Conservation (phyloP, 345 rosid genomes). For the Brassica juncea region DNA sequence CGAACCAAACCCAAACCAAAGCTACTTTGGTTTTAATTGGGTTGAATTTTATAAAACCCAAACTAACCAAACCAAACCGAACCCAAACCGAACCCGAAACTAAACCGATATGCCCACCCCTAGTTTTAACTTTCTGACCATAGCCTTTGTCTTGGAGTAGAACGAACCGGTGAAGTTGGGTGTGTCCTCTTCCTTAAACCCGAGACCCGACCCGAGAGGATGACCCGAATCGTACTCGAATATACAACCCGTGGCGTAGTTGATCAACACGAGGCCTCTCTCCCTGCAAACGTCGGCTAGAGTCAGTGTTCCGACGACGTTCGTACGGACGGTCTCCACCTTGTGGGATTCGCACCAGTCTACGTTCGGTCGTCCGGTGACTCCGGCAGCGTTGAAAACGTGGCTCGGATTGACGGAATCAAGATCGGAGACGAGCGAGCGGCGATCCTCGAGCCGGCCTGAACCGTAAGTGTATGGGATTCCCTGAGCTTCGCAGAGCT, state of each 20-base stretch:
- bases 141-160: conserved; percentile 83
- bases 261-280: conserved; percentile 58
- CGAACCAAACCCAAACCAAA: no score
- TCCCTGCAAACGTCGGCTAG: conserved; percentile 74
- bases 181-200: conserved; percentile 75
- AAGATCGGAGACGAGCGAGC: conserved; percentile 58
- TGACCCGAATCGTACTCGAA: conserved; percentile 70
- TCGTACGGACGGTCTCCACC: conserved; percentile 79
- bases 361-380: conserved; percentile 81
- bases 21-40: no score
- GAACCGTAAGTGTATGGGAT: conserved; percentile 60
- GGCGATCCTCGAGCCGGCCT: conserved; percentile 72
- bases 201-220: conserved; percentile 64
- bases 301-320: conserved; percentile 76
- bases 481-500: conserved; percentile 60
- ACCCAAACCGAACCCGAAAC: no score
- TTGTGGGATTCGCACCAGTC: conserved; percentile 88
- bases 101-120: no score
- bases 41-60: no score
- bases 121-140: conserved; percentile 50
- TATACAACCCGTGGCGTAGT: conserved; percentile 81
- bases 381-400: conserved; percentile 85
- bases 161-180: conserved; percentile 77
- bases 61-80: no score
- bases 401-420: conserved; percentile 59